Evolutionary conservation across 768 basidiomycete species (phyloP).

Genomic region (Ramaria sp.): DNA sequence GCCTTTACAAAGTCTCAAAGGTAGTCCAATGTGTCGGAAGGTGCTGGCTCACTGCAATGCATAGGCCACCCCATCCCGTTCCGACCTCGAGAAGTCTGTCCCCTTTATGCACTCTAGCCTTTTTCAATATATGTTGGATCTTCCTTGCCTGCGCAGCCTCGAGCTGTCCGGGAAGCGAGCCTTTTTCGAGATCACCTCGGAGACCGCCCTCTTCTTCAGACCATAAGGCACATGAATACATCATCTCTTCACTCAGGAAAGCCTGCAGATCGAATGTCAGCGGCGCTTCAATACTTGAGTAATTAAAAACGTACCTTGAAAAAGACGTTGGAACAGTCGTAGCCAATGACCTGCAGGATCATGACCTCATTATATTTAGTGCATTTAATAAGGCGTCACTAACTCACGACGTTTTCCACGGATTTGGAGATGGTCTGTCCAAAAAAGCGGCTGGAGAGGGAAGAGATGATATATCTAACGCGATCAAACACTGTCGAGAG

Average conservation of each 20-base stretch:
- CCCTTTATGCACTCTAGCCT: conserved; percentile 48
- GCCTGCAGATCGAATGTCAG: not conserved
- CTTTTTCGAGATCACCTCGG: conserved; percentile 31
- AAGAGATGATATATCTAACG: conserved; percentile 28
- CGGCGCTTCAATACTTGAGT: not conserved
- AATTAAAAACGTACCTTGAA: conserved; percentile 34
- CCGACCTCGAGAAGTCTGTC: conserved; percentile 62
- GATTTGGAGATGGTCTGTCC: conserved; percentile 43
- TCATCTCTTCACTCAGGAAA: conserved; percentile 81
- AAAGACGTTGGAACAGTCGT: conserved; percentile 80
- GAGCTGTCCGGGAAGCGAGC: conserved; percentile 24
- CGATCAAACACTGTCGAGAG: not conserved
- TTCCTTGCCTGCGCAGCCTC: conserved; percentile 50
- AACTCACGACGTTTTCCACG: not conserved
- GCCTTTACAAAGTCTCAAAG: conserved; percentile 21
- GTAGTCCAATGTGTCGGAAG: not conserved
- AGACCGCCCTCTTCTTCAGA: conserved; percentile 67
- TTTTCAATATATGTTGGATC: conserved; percentile 49
- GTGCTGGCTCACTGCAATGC: conserved; percentile 25
- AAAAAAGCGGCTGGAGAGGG: conserved; percentile 32
- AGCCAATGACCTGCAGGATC: conserved; percentile 75
- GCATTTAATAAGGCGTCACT: no score
- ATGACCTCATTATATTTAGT: conserved; percentile 32
- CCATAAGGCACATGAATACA: conserved; percentile 89
- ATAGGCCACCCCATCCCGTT: conserved; percentile 66